These are phyloP conservation scores for Colletotrichum acutatum DNA, from an alignment of 2,329 filamentous ascomycete species.

Conservation along the genomic window DNA sequence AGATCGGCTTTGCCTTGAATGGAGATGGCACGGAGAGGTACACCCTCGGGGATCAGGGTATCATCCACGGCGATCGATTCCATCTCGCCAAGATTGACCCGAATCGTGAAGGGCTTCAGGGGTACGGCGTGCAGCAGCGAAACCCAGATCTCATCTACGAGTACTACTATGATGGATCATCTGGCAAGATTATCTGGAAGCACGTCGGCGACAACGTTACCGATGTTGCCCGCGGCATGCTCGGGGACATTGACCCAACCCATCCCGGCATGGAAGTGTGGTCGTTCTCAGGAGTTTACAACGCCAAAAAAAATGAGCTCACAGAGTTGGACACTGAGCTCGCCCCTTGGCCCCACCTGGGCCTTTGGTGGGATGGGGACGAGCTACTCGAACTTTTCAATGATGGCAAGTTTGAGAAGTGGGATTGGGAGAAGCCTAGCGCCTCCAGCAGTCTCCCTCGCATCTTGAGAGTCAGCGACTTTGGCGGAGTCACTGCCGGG, in stretches of 20 bases:
- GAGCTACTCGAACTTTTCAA: conserved; percentile 39
- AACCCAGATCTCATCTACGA: conserved; percentile 37
- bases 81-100: conserved; percentile 41
- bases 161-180: conserved; percentile 39
- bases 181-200: conserved; percentile 36
- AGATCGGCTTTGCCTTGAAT: conserved; percentile 40
- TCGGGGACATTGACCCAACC: conserved; percentile 39
- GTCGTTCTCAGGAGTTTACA: conserved; percentile 39
- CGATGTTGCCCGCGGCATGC: conserved; percentile 37
- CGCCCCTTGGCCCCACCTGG: conserved; percentile 25
- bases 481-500: conserved; percentile 5
- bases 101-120: conserved; percentile 35
- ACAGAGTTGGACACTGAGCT: neutral
- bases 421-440: conserved; percentile 24
- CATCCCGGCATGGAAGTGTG: conserved; percentile 38
- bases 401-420: conserved; percentile 40
- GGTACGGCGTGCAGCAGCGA: conserved; percentile 38
- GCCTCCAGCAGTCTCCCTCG: neutral
- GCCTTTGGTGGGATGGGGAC: conserved; percentile 36
- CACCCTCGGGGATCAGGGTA: conserved; percentile 31
- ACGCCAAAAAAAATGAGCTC: conserved; percentile 31
- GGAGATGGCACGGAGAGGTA: conserved; percentile 38
- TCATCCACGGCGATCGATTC: conserved; percentile 39
- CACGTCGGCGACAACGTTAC: conserved; percentile 17
- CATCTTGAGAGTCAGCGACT: conserved; percentile 13